Evolutionary conservation across 495 filamentous ascomycete genomes (phyloP), one percentile per base, ranked within the genome.

Genomic region (Sphaerosporella brunnea): DNA sequence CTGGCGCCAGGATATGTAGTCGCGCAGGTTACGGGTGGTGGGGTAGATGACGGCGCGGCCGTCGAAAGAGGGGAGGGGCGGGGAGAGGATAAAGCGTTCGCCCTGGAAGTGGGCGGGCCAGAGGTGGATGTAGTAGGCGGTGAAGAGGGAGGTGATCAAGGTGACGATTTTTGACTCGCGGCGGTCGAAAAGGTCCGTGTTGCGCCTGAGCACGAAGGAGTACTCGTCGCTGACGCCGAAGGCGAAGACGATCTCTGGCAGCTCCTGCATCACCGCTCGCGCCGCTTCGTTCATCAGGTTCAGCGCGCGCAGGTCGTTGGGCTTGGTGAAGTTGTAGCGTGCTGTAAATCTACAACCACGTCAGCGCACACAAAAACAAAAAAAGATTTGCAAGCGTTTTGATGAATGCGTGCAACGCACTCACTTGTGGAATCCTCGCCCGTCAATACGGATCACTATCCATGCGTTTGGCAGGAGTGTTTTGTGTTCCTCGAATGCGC

Each of bases 1-100:
- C 64, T 97, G 90, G 52, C 90, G 71, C 90, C 90, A 97, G 55
- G 81, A 84, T 74, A 96, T 76, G 62, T 97, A 97, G 61, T 97
- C 90, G 34, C 86, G 72, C 48, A 96, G 59, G 59, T 88, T 86
- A 56, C 70, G 69, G 11, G 73, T 68, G 36, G 72, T 77, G 0
- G 90, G 88, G 65, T 95, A 97, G 52, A 77, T 69, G 28, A 96
- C 86, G 9, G 86, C 84, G 15, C 90, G 68, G 0, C 87, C 90
- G 65, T 97, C 90, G 61, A 97, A 97, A 23, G 75, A 82, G 2
- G 90, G 90, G 26, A 93, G 58, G 0, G 84, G 82, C 1, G 77
- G 63, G n/a, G 76, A 69, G 13, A 97, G 66, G n/a, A n/a, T n/a
- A n/a, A n/a, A n/a, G n/a, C n/a, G n/a, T 2, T 75, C 74, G 28